phyloP scores from a whole-genome alignment of 306 rosid species.

The Sphenostylis stenocarpa region DNA sequence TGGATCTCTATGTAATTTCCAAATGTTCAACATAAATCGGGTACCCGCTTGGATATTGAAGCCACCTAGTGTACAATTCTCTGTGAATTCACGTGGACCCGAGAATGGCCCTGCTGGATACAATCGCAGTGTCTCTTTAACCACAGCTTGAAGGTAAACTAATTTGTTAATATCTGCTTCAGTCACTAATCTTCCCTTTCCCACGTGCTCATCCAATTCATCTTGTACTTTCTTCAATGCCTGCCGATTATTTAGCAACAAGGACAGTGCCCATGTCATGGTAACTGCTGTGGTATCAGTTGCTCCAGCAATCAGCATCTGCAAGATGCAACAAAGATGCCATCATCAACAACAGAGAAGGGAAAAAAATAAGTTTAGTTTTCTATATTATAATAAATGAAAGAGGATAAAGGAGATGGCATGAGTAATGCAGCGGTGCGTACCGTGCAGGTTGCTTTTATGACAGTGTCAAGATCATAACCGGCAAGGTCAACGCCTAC shows the following conservation, averaged over 20 bases:
- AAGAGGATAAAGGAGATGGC: too few relatives aligned
- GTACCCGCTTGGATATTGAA: conserved; percentile 48
- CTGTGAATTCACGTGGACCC: conserved; percentile 36
- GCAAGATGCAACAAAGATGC: background rate
- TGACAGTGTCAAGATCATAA: conserved; percentile 39
- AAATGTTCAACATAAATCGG: conserved; percentile 42
- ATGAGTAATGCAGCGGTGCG: background rate
- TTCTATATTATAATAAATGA: too few relatives aligned
- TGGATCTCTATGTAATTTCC: conserved; percentile 29
- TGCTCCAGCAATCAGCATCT: conserved; percentile 47
- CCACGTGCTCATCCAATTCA: conserved; percentile 32
- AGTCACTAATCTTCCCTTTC: conserved; percentile 45
- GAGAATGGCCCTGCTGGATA: conserved; percentile 53
- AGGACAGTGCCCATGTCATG: conserved; percentile 29
- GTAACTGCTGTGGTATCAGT: conserved; percentile 53
- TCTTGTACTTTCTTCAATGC: conserved; percentile 4
- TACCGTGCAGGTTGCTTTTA: conserved; percentile 60
- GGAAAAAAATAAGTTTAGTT: too few relatives aligned
- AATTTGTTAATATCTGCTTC: conserved; percentile 52
- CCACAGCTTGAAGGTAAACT: conserved; percentile 43
- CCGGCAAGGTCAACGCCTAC: conserved; percentile 15
- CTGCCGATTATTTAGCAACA: conserved; percentile 26
- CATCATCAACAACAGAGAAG: too few relatives aligned
- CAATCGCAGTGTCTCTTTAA: conserved; percentile 40
- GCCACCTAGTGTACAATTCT: conserved; percentile 14